Conservation (phyloP, 768 basidiomycete species). For the Amanita exitialis region DNA sequence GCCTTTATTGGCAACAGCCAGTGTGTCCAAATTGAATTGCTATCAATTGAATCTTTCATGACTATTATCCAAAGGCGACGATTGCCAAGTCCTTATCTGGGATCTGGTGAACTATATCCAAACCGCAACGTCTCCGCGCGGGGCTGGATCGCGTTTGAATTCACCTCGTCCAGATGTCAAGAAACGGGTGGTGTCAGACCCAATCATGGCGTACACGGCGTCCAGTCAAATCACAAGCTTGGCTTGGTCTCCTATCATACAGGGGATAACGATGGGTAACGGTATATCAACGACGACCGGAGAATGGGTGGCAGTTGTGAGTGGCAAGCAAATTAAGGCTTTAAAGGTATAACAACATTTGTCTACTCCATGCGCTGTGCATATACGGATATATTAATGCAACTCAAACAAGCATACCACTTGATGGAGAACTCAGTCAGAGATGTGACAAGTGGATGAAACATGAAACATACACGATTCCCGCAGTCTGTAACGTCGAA, state of each 20-base stretch:
- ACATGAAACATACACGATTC: conserved; percentile 21
- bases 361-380: conserved; percentile 1
- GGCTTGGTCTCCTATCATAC: conserved; percentile 83
- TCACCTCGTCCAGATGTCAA: conserved; percentile 78
- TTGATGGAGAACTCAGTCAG: conserved; percentile 17
- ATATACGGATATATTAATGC: background rate
- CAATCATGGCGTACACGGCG: conserved; percentile 78
- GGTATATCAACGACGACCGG: conserved; percentile 67
- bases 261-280: conserved; percentile 64
- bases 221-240: conserved; percentile 71
- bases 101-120: conserved; percentile 65
- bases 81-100: conserved; percentile 91
- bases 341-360: conserved; percentile 52
- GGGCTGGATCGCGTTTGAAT: conserved; percentile 60
- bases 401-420: conserved; percentile 33
- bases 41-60: background rate
- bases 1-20: conserved; percentile 80
- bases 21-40: conserved; percentile 31
- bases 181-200: conserved; percentile 64
- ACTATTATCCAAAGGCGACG: conserved; percentile 55
- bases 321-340: conserved; percentile 74
- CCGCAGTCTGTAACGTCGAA: conserved; percentile 27
- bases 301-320: conserved; percentile 82
- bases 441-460: conserved; percentile 3
- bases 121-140: conserved; percentile 58